Conservation (phyloP, 2,329 filamentous ascomycete species). For the Metarhizium rileyi region DNA sequence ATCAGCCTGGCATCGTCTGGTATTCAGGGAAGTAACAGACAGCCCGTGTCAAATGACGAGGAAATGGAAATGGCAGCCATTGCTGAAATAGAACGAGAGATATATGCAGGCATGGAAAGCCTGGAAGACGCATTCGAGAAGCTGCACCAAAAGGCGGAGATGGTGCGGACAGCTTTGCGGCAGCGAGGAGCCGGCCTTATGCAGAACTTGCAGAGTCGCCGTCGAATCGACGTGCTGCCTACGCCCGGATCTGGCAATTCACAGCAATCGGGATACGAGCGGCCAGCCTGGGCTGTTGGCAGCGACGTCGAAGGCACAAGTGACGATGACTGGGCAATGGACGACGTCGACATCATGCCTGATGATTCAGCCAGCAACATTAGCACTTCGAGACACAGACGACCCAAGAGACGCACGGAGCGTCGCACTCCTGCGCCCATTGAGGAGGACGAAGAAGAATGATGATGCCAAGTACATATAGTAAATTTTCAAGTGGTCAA, state of each 20-base stretch:
- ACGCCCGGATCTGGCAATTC: slow-evolving; percentile 37
- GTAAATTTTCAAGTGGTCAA: neutral
- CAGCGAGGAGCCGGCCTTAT: slow-evolving; percentile 73
- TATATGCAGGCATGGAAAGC: slow-evolving; percentile 88
- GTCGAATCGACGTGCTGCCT: slow-evolving; percentile 45
- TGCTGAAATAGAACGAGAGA: slow-evolving; percentile 85
- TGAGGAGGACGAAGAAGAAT: slow-evolving; percentile 63
- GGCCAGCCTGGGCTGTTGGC: slow-evolving; percentile 27
- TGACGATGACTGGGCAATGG: slow-evolving; percentile 49
- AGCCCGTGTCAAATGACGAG: slow-evolving; percentile 78
- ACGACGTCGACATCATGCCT: slow-evolving; percentile 56
- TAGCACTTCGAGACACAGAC: slow-evolving; percentile 56
- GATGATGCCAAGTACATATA: slow-evolving; percentile 1
- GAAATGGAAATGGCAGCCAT: slow-evolving; percentile 86
- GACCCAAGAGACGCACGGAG: slow-evolving; percentile 59
- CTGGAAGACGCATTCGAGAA: slow-evolving; percentile 90
- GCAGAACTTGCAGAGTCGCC: slow-evolving; percentile 51
- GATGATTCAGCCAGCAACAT: slow-evolving; percentile 79
- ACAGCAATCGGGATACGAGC: slow-evolving; percentile 33
- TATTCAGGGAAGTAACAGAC: slow-evolving; percentile 29
- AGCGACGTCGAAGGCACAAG: slow-evolving; percentile 39
- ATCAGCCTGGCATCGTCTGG: slow-evolving; percentile 46
- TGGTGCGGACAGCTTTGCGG: slow-evolving; percentile 66
- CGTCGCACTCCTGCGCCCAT: slow-evolving; percentile 63
- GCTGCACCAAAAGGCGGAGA: slow-evolving; percentile 76